These are phyloP conservation scores for Begonia masoniana DNA, from an alignment of 306 rosid genomes.

Conservation along the genomic window DNA sequence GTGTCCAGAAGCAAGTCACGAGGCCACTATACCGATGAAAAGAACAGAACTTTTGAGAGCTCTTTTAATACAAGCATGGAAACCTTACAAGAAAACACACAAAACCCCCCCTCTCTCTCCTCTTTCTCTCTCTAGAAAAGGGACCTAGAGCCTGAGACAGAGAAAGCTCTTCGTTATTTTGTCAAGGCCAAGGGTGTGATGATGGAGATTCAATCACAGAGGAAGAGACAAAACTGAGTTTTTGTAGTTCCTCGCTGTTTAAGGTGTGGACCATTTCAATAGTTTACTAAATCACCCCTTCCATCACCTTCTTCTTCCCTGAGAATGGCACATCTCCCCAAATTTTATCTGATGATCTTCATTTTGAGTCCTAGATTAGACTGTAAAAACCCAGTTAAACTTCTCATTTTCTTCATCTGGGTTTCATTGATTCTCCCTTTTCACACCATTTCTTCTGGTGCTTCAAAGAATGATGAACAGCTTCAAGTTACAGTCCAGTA, in stretches of 20 bases:
- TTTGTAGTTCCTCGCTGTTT: constrained; percentile 25
- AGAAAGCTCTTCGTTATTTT: not conserved
- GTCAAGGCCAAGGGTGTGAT: not conserved
- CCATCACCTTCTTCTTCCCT: constrained; percentile 19
- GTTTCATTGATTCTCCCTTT: too few species aligned
- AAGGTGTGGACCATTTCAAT: constrained; percentile 40
- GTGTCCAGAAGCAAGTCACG: constrained; percentile 22
- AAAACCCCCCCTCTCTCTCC: not conserved
- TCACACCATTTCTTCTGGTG: too few species aligned
- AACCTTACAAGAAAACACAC: constrained; percentile 12
- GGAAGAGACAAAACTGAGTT: constrained; percentile 57
- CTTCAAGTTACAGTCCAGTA: too few species aligned
- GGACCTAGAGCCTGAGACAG: not conserved
- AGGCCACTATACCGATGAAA: constrained; percentile 26
- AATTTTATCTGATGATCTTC: too few species aligned
- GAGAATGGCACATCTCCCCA: too few species aligned
- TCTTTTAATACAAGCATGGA: constrained; percentile 21
- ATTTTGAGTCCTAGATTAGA: too few species aligned
- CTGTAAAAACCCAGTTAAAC: constrained; percentile 12
- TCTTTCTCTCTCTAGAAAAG: not conserved
- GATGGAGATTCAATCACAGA: constrained; percentile 33
- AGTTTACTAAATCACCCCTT: constrained; percentile 33
- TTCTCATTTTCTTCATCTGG: too few species aligned
- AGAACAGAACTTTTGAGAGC: constrained; percentile 26
- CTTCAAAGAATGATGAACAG: too few species aligned